These are phyloP conservation scores for Rhinocladiella similis DNA, from an alignment of 2,329 filamentous ascomycete species.

Conservation along the genomic window DNA sequence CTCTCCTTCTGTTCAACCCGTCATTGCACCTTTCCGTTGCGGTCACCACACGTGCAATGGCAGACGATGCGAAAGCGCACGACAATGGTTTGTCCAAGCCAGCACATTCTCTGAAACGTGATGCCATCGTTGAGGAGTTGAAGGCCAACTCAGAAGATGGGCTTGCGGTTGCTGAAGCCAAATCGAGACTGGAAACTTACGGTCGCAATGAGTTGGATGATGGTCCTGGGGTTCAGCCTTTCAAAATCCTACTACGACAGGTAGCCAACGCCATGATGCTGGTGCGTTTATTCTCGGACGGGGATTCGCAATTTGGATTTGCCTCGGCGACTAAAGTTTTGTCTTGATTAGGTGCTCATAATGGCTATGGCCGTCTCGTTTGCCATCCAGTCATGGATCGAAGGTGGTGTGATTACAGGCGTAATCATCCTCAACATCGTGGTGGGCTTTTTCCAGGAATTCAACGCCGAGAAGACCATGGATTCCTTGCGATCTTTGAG, in stretches of 20 bases:
- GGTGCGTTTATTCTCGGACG: conserved; percentile 40
- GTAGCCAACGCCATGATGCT: conserved; percentile 70
- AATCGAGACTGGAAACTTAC: conserved; percentile 55
- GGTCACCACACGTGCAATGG: background rate
- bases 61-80: conserved; percentile 32
- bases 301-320: background rate
- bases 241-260: conserved; percentile 67
- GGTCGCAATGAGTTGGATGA: conserved; percentile 68
- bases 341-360: conserved; percentile 45
- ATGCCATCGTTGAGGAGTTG: conserved; percentile 56
- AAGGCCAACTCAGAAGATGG: conserved; percentile 59
- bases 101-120: conserved; percentile 61
- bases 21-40: background rate
- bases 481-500: conserved; percentile 50
- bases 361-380: conserved; percentile 60
- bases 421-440: conserved; percentile 61
- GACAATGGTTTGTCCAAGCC: conserved; percentile 56
- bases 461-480: conserved; percentile 55
- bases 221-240: conserved; percentile 66
- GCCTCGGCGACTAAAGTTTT: background rate
- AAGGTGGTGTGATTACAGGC: conserved; percentile 59
- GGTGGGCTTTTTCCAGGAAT: conserved; percentile 59
- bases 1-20: too few species aligned
- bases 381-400: conserved; percentile 60
- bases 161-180: conserved; percentile 57